Percentiles rank a stretch among this genome's conserved stretches.
phyloP scores from a whole-genome alignment of 2,329 filamentous ascomycete species.

The Fusarium transvaalense region DNA sequence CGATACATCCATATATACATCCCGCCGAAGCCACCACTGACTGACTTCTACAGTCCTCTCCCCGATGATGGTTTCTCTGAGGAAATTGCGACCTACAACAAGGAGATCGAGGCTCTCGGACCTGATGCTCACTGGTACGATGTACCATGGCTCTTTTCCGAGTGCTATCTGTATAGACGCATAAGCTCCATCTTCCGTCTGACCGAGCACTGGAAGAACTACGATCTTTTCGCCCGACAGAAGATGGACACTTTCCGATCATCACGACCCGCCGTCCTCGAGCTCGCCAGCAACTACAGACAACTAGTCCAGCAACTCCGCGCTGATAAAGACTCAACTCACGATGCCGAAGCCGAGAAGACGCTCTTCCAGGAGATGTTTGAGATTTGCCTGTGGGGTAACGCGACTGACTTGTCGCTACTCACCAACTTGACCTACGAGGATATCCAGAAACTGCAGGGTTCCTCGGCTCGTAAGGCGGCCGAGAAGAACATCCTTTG shows the following conservation, averaged over 20 bases:
- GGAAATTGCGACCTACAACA: constrained; percentile 87
- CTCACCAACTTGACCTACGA: constrained; percentile 92
- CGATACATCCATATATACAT: constrained; percentile 47
- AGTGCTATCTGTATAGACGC: constrained; percentile 95
- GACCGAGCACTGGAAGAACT: constrained; percentile 85
- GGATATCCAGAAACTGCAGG: constrained; percentile 96
- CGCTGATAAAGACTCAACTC: constrained; percentile 62
- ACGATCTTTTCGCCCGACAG: constrained; percentile 90
- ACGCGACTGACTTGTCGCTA: constrained; percentile 93
- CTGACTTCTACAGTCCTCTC: constrained; percentile 68
- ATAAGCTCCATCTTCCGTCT: constrained; percentile 82
- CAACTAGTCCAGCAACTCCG: constrained; percentile 77
- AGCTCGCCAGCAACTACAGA: constrained; percentile 83
- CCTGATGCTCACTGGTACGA: constrained; percentile 81
- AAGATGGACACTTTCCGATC: constrained; percentile 94
- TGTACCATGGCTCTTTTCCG: constrained; percentile 88
- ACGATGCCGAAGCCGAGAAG: constrained; percentile 76
- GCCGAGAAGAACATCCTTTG: constrained; percentile 92
- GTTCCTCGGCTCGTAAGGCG: constrained; percentile 84
- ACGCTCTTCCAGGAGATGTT: constrained; percentile 92
- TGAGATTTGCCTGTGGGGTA: constrained; percentile 97
- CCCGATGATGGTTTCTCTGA: constrained; percentile 82
- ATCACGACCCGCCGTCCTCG: constrained; percentile 85
- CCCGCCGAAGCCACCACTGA: neutral
- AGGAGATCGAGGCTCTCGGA: constrained; percentile 81